Base-by-base conservation (phyloP, 805 yeast species). In the Myxozyma mucilagina region DNA sequence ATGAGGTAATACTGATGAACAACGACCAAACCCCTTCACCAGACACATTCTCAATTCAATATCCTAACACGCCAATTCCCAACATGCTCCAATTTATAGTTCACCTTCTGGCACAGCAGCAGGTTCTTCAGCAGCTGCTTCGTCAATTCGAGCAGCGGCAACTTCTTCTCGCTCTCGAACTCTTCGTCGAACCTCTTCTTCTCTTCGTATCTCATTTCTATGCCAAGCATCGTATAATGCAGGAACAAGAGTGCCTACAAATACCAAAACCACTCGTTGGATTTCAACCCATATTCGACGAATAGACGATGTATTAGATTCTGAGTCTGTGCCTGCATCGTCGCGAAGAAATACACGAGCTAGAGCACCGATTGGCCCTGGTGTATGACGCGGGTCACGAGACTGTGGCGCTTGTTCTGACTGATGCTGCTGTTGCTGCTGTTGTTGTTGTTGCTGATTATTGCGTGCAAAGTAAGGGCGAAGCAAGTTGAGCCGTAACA, bases 181-280 rank as follows among this genome's bases (percentile, higher is more conserved):
- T 43, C 43, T 50, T 44, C 53, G 49, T 32, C 34, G 18, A 11
- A 44, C 35, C 36, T 39, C 44, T 24, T 60, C 64, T 16, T 53
- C 56, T 2, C 53, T 42, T 35, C 39, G 59, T 32, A 50, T 36
- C 36, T 63, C 67, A 41, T 56, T 59, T 24, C 67, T 36, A 36
- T 58, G 64, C 68, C 69, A 66, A n/a, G 59, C 52, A 31, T 66
- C 69, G 44, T 66, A 63, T n/a, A 66, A 57, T 2, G 62, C 53
- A 39, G 69, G 69, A n/a, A 66, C 43, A 18, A 66, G 45, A 42
- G 64, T 65, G 24, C 61, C 67, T 29, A 66, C 34, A 35, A 66
- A 66, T 34, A 66, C 55, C 6, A 66, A 47, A 18, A 65, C 51
- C n/a, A 36, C 59, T 7, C 64, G 42, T 50, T 65, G 57, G 14